phyloP scores from a whole-genome alignment of 2,329 filamentous ascomycete species.

The Colletotrichum nymphaeae region DNA sequence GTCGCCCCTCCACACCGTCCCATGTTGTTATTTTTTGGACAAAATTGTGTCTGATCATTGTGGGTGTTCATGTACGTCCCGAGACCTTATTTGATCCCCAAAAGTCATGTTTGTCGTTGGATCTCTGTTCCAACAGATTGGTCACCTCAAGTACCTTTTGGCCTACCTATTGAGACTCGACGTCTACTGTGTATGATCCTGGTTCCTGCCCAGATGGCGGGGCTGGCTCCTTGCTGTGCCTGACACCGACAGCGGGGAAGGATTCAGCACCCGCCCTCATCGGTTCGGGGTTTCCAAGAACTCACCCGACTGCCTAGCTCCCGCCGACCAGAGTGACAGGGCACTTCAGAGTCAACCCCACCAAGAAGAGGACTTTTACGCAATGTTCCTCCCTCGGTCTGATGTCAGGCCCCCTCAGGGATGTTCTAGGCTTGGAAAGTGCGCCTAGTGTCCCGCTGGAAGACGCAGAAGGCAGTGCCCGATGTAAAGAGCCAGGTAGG shows the following conservation, averaged over 20 bases:
- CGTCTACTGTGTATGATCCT: background rate
- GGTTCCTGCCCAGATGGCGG: slow-evolving; percentile 1
- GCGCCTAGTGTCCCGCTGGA: slow-evolving; percentile 6
- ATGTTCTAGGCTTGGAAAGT: slow-evolving; percentile 10
- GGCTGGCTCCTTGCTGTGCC: slow-evolving; percentile 21
- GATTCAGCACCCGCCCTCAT: background rate
- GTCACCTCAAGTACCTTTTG: background rate
- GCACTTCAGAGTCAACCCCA: slow-evolving; percentile 6
- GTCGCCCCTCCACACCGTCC: background rate
- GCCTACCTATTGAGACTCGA: too few relatives aligned
- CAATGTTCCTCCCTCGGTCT: slow-evolving; percentile 19
- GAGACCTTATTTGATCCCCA: background rate
- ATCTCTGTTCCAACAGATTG: background rate
- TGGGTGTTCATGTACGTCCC: too few relatives aligned
- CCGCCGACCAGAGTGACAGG: slow-evolving; percentile 1
- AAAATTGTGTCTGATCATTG: background rate
- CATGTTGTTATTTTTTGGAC: background rate
- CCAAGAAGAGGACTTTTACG: background rate
- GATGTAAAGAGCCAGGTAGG: background rate
- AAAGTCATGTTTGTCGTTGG: background rate
- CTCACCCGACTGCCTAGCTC: slow-evolving; percentile 13
- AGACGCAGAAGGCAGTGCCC: background rate
- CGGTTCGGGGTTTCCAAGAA: slow-evolving; percentile 17
- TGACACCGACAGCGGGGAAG: slow-evolving; percentile 17
- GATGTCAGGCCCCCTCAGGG: slow-evolving; percentile 20